Base-by-base conservation (phyloP, 2,329 filamentous ascomycete genomes). In the Alternaria ethzedia region DNA sequence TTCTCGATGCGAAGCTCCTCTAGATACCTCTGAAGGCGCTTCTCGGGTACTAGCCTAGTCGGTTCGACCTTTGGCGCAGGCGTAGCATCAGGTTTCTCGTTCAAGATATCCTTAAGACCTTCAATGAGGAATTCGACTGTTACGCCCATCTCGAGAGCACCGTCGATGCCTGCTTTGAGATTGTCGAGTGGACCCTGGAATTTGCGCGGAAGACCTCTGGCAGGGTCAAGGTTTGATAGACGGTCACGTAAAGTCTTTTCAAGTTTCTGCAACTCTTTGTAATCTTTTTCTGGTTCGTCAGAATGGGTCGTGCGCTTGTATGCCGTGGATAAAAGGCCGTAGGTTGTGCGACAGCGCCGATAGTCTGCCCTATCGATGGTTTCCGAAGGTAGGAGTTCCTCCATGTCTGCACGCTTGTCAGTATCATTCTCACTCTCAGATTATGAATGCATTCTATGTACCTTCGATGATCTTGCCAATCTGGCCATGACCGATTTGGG, bases 181-280 rank as follows among this genome's bases (percentile, higher is more conserved):
- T 70, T 59, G 20, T 73, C 63, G n/a, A 74, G 59, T 9, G 49
- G 64, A 12, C 44, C 43, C 9, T 50, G 59, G 67, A 74, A 71
- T 50, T 70, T 66, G 21, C 32, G 49, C 3, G 71, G 71, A 12
- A 73, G 61, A 6, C 67, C 66, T 52, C 68, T 72, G 2, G 54
- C 43, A 17, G 71, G 56, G 12, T 69, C 61, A 8, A 73, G 59
- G 30, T 43, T 64, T 6, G 58, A 20, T 2, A 74, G 64, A 13
- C 65, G 68, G 25, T 62, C 55, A 21, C 68, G 67, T 0, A 75
- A 61, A 17, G 64, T 59, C 8, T 49, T 43, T 30, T 72, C 68
- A 4, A 69, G 59, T 20, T 66, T 50, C 46, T 65, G 52, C 3
- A 74, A 47, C 36, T 73, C 68, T 26, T 62, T 61, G 61, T 74